Conservation (phyloP, 1,139 yeast genomes). For the Blastobotrys apis region DNA sequence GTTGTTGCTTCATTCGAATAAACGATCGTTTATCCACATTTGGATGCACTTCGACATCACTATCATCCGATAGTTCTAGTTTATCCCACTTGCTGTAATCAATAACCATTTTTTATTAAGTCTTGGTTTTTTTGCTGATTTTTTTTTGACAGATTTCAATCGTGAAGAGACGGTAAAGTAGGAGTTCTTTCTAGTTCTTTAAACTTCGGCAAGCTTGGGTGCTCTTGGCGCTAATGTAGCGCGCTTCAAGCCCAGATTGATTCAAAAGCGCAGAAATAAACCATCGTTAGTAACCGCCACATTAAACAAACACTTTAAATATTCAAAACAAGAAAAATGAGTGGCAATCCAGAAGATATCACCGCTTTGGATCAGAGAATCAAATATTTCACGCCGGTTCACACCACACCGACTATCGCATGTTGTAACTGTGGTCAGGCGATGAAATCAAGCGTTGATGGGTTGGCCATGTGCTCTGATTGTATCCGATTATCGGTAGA, state of each 20-base stretch:
- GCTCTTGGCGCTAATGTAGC: too few relatives aligned
- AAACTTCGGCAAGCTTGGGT: too few relatives aligned
- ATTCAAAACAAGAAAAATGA: not conserved
- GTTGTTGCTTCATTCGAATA: slow-evolving; percentile 95
- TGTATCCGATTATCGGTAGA: slow-evolving; percentile 93
- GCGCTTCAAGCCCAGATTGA: too few relatives aligned
- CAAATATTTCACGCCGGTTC: slow-evolving; percentile 33
- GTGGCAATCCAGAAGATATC: slow-evolving; percentile 4
- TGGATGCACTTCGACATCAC: slow-evolving; percentile 96
- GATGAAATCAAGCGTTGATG: slow-evolving; percentile 78
- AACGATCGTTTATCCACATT: slow-evolving; percentile 93
- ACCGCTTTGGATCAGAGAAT: slow-evolving; percentile 10
- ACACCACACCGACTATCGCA: slow-evolving; percentile 72
- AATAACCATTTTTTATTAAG: slow-evolving; percentile 39
- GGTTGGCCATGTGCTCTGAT: slow-evolving; percentile 94
- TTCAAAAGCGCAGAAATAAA: too few relatives aligned
- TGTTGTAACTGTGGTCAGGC: slow-evolving; percentile 99
- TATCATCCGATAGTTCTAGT: slow-evolving; percentile 90
- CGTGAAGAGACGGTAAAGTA: too few relatives aligned
- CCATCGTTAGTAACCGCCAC: too few relatives aligned
- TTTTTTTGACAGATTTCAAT: too few relatives aligned
- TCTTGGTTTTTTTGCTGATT: not conserved
- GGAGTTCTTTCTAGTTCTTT: too few relatives aligned
- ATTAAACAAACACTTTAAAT: not conserved
- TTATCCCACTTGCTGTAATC: slow-evolving; percentile 99